Evolutionary conservation across 176 grass and related monocot species (phyloP).

Genomic region (Musa acuminata): DNA sequence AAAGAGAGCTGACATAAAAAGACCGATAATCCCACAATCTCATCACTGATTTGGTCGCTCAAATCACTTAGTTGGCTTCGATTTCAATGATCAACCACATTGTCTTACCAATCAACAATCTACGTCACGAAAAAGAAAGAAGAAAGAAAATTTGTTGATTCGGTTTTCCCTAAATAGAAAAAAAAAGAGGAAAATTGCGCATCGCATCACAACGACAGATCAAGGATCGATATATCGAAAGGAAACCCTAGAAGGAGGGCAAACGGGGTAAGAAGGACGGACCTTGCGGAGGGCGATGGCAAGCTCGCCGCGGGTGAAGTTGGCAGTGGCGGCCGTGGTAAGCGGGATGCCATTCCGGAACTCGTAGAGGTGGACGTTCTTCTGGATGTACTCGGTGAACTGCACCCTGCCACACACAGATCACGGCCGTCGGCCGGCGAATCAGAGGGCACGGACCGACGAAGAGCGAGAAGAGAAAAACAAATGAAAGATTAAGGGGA

Average conservation of each 20-base stretch:
- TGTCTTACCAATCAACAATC: too few species aligned
- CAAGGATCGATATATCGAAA: not conserved
- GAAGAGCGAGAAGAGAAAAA: constrained; percentile 6
- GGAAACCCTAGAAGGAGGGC: not conserved
- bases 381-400: constrained; percentile 99
- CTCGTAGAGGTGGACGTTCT: constrained; percentile 95
- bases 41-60: too few species aligned
- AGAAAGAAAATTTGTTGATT: too few species aligned
- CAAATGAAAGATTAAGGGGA: not conserved
- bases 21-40: too few species aligned
- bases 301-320: constrained; percentile 96
- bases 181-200: not conserved
- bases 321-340: constrained; percentile 73
- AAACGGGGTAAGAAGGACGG: not conserved
- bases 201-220: too few species aligned
- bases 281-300: constrained; percentile 90
- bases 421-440: not conserved
- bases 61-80: too few species aligned
- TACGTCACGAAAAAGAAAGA: too few species aligned
- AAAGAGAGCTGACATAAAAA: too few species aligned
- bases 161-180: too few species aligned
- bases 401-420: constrained; percentile 50
- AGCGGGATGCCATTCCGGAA: constrained; percentile 92
- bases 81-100: too few species aligned
- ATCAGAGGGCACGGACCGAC: constrained; percentile 19